A percentile compares a stretch with the other conserved stretches of the same genome.
Evolutionary conservation across 371 early-diverging fungal genomes (phyloP).

Genomic region (Umbelopsis sp.): DNA sequence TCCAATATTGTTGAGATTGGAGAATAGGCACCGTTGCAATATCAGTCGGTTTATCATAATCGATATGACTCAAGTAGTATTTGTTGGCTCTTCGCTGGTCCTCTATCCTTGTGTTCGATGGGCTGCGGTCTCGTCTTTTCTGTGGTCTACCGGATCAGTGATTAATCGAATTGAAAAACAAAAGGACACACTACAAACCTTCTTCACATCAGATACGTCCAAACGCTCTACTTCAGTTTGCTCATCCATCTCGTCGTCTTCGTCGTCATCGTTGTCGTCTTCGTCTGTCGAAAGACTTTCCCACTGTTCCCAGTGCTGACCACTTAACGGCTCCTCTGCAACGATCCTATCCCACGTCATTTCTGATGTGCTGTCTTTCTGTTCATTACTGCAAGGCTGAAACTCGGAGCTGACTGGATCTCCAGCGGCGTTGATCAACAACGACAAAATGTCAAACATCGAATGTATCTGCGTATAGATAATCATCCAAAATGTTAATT

Average conservation of each 20-base stretch:
- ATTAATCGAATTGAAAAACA: background rate
- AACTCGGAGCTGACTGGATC: background rate
- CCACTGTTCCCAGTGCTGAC: slow-evolving; percentile 18
- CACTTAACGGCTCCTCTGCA: slow-evolving; percentile 19
- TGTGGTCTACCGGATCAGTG: background rate
- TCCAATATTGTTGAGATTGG: slow-evolving; percentile 11
- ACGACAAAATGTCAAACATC: background rate
- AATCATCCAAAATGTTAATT: background rate
- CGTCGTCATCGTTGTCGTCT: background rate
- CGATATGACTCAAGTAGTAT: slow-evolving; percentile 2
- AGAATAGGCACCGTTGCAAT: background rate
- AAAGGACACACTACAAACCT: background rate
- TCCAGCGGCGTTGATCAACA: slow-evolving; percentile 5
- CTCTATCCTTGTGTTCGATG: background rate
- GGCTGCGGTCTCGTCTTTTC: slow-evolving; percentile 5
- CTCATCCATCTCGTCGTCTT: slow-evolving; percentile 9
- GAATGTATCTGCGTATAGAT: background rate
- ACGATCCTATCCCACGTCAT: slow-evolving; percentile 10
- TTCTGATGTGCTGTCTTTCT: background rate
- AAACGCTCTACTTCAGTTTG: background rate
- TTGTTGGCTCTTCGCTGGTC: background rate
- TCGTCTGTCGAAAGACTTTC: slow-evolving; percentile 19
- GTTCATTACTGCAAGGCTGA: background rate
- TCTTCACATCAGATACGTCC: background rate
- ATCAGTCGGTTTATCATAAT: slow-evolving; percentile 4